phyloP scores from a whole-genome alignment of 2,329 filamentous ascomycete species.

The Truncatella angustata region DNA sequence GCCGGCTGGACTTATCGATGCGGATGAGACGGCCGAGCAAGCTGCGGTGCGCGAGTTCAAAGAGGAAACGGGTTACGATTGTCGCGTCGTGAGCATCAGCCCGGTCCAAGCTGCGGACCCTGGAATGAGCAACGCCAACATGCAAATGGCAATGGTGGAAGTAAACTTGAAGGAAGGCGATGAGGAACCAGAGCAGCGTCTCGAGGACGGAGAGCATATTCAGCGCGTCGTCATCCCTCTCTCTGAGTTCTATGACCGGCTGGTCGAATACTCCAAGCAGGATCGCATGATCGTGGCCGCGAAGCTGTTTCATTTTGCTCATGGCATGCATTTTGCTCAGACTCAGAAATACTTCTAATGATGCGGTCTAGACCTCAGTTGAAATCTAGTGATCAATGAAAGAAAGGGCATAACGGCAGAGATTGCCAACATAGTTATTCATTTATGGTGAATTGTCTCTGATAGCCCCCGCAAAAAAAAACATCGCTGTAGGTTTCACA shows the following conservation, averaged over 20 bases:
- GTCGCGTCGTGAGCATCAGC: conserved; percentile 42
- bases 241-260: conserved; percentile 51
- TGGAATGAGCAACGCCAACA: conserved; percentile 57
- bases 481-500: too few relatives aligned
- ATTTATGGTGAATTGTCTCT: too few relatives aligned
- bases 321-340: conserved; percentile 50
- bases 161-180: conserved; percentile 50
- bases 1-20: conserved; percentile 53
- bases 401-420: too few relatives aligned
- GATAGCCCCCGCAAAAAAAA: too few relatives aligned
- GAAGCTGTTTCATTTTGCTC: conserved; percentile 60
- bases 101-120: conserved; percentile 56
- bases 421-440: too few relatives aligned
- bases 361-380: too few relatives aligned
- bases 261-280: conserved; percentile 44
- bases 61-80: conserved; percentile 58
- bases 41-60: conserved; percentile 52
- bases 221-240: conserved; percentile 58
- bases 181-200: conserved; percentile 51
- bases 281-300: conserved; percentile 52
- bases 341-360: conserved; percentile 27
- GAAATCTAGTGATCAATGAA: too few relatives aligned
- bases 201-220: conserved; percentile 62
- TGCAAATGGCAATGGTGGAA: conserved; percentile 60
- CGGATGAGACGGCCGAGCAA: conserved; percentile 47